These are phyloP conservation scores for Blumeriella jaapii DNA, from an alignment of 2,329 filamentous ascomycete species.

Conservation along the genomic window DNA sequence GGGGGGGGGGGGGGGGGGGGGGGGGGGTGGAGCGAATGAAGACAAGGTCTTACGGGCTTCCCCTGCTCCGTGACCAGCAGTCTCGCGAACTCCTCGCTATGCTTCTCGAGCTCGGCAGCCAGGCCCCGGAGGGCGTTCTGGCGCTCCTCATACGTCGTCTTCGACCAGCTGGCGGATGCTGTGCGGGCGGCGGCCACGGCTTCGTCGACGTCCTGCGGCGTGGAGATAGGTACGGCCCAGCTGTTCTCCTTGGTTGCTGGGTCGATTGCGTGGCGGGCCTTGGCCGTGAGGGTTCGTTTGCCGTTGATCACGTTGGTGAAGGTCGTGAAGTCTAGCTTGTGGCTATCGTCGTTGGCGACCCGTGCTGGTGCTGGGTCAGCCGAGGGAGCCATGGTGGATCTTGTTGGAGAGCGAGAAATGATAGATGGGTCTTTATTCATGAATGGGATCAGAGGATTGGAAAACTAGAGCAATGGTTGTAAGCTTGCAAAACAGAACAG, in stretches of 20 bases:
- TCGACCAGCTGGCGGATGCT: conserved; percentile 37
- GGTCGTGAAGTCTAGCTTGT: conserved; percentile 3
- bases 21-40: background rate
- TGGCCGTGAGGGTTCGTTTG: background rate
- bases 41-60: conserved; percentile 32
- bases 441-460: too few species aligned
- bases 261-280: conserved; percentile 15
- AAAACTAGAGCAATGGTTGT: too few species aligned
- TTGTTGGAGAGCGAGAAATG: too few species aligned
- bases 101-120: conserved; percentile 4
- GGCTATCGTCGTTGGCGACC: too few species aligned
- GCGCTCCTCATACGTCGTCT: conserved; percentile 33
- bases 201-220: conserved; percentile 26
- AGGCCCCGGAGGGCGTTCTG: conserved; percentile 28
- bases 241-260: conserved; percentile 13
- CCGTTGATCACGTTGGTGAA: conserved; percentile 2
- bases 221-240: conserved; percentile 29
- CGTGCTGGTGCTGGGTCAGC: too few species aligned
- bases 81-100: conserved; percentile 33
- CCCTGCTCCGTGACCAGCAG: conserved; percentile 39
- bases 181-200: conserved; percentile 25
- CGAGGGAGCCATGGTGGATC: too few species aligned
- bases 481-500: too few species aligned
- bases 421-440: too few species aligned
- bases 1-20: too few species aligned